phyloP scores from a whole-genome alignment of 169 alveolate genomes.

The Hammondia hammondi region DNA sequence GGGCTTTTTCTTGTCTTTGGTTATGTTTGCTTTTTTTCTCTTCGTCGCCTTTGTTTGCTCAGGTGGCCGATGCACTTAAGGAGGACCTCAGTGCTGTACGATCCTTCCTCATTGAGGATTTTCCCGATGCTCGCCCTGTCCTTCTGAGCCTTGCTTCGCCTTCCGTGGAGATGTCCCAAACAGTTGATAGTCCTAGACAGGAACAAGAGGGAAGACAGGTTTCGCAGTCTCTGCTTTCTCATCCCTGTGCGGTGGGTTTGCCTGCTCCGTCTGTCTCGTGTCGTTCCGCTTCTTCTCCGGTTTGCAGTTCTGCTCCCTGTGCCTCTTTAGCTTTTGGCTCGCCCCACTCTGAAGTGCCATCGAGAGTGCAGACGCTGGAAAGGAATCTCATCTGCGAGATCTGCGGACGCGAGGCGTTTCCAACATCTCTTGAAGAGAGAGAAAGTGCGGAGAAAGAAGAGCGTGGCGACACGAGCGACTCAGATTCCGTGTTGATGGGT shows the following conservation, averaged over 20 bases:
- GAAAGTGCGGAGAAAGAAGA: too few species aligned
- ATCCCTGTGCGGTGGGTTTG: not conserved
- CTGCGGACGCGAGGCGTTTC: not conserved
- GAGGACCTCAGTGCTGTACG: not conserved
- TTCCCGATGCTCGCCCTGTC: not conserved
- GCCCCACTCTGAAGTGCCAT: not conserved
- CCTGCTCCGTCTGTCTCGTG: not conserved
- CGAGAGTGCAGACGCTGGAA: not conserved
- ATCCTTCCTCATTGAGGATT: not conserved
- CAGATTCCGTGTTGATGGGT: too few species aligned
- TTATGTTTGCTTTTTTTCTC: not conserved
- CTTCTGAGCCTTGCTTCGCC: not conserved
- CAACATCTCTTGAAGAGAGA: too few species aligned
- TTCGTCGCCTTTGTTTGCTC: not conserved
- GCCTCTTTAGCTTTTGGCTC: not conserved
- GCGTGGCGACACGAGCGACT: too few species aligned
- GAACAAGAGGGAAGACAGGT: not conserved
- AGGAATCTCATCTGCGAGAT: not conserved
- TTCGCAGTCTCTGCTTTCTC: not conserved
- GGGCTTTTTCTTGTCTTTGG: not conserved
- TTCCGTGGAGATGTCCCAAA: not conserved
- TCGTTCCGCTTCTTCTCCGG: not conserved
- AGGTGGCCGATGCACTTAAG: constrained; percentile 13
- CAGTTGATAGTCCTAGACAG: not conserved
- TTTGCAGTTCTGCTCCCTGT: not conserved